A percentile compares a stretch with the other conserved stretches of the same genome.
Conservation (phyloP, 1,284 basidiomycete species). For the Ustilago trichophora region DNA sequence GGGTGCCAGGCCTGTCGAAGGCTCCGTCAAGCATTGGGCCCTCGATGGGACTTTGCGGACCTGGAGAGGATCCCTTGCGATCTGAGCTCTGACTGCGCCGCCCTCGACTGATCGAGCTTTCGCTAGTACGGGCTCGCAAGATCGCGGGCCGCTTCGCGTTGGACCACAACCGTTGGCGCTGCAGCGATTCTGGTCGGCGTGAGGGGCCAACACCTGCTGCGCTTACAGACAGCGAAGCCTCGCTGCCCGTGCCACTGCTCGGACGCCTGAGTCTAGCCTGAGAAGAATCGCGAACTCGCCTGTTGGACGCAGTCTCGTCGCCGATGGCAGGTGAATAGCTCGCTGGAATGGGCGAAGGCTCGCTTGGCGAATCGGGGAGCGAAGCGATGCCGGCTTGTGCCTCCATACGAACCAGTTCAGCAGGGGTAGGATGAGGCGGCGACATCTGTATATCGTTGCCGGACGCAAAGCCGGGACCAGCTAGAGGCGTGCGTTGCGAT, state of each 20-base stretch:
- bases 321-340: constrained; percentile 24
- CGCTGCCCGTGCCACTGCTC: constrained; percentile 27
- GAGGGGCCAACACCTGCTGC: constrained; percentile 7
- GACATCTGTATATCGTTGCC: not conserved
- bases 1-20: constrained; percentile 13
- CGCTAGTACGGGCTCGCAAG: constrained; percentile 28
- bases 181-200: constrained; percentile 20
- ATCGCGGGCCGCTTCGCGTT: constrained; percentile 31
- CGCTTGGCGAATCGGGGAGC: constrained; percentile 48
- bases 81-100: constrained; percentile 25
- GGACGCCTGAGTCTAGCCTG: constrained; percentile 12
- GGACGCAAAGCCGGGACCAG: not conserved
- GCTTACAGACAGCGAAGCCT: constrained; percentile 17
- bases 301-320: constrained; percentile 4
- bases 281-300: constrained; percentile 10
- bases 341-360: constrained; percentile 33
- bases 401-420: constrained; percentile 54
- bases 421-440: constrained; percentile 48
- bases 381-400: constrained; percentile 57
- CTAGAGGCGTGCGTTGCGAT: constrained; percentile 7
- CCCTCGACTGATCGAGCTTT: constrained; percentile 31
- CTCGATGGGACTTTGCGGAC: constrained; percentile 19
- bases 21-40: not conserved
- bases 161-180: constrained; percentile 30
- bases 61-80: constrained; percentile 16